Conservation (phyloP, 169 alveolate genomes). For the Eimeria falciformis region DNA sequence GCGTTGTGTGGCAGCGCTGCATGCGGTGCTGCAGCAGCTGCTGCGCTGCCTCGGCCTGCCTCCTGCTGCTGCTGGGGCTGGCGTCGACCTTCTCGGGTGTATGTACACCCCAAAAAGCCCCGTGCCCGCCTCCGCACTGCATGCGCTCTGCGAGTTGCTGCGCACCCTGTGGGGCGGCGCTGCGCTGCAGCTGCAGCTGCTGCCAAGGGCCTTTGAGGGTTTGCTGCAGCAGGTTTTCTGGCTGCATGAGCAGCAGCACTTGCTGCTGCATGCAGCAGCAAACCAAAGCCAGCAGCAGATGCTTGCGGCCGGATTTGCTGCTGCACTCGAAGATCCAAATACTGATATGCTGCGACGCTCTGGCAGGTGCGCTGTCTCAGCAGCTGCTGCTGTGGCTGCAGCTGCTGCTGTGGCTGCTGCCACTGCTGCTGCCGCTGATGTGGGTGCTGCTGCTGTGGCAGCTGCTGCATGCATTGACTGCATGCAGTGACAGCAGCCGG, state of each 20-base stretch:
- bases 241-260: slow-evolving; percentile 35
- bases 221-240: not conserved
- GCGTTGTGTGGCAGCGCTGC: not conserved
- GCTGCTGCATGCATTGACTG: not conserved
- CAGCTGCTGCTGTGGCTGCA: not conserved
- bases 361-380: not conserved
- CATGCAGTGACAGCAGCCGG: not conserved
- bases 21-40: slow-evolving; percentile 24
- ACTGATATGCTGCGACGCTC: not conserved
- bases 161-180: slow-evolving; percentile 25
- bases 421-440: not conserved
- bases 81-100: not conserved
- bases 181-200: slow-evolving; percentile 25
- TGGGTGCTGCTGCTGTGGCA: not conserved
- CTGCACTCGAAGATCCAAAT: not conserved
- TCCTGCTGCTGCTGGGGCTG: not conserved
- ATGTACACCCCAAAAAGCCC: not conserved
- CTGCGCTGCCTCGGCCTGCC: not conserved
- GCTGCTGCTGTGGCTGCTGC: not conserved
- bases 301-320: not conserved
- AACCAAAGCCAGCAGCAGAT: not conserved
- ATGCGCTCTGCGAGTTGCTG: not conserved
- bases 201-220: slow-evolving; percentile 1
- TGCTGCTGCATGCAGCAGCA: slow-evolving; percentile 25
- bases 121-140: not conserved